Evolutionary conservation across 371 early-diverging fungal genomes (phyloP).

Genomic region (Dipsacomyces acuminosporus): DNA sequence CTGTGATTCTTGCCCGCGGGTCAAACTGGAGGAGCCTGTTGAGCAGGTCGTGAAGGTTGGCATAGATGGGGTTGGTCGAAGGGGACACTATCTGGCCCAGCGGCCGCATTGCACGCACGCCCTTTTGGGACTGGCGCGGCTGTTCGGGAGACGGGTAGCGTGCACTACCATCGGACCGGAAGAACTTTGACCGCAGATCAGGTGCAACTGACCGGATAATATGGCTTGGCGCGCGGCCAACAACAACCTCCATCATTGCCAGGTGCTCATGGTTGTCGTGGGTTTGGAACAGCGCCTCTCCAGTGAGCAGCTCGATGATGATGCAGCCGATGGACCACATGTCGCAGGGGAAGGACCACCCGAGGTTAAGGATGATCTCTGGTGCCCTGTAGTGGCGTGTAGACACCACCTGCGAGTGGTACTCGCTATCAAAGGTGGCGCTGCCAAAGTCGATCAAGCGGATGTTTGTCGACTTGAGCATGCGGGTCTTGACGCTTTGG

Average conservation of each 20-base stretch:
- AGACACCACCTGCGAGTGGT: slow-evolving; percentile 88
- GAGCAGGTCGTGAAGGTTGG: slow-evolving; percentile 71
- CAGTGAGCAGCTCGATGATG: slow-evolving; percentile 87
- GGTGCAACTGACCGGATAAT: slow-evolving; percentile 67
- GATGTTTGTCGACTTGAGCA: slow-evolving; percentile 69
- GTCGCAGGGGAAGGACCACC: slow-evolving; percentile 96
- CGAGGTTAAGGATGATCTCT: slow-evolving; percentile 88
- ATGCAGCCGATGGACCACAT: slow-evolving; percentile 98
- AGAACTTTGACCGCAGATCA: slow-evolving; percentile 34
- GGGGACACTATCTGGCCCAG: slow-evolving; percentile 41
- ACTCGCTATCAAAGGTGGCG: slow-evolving; percentile 90
- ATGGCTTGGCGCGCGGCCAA: slow-evolving; percentile 94
- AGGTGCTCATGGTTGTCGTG: slow-evolving; percentile 97
- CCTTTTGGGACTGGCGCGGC: slow-evolving; percentile 38
- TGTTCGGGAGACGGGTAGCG: slow-evolving; percentile 33
- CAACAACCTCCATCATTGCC: slow-evolving; percentile 92
- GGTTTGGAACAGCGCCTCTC: slow-evolving; percentile 92
- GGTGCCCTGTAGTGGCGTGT: slow-evolving; percentile 97
- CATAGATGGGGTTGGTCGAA: slow-evolving; percentile 48
- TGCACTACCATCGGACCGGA: slow-evolving; percentile 28
- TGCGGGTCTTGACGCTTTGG: slow-evolving; percentile 47
- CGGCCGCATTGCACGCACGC: slow-evolving; percentile 42
- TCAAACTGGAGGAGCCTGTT: slow-evolving; percentile 89
- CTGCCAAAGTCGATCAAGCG: slow-evolving; percentile 94
- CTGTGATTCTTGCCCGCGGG: slow-evolving; percentile 88